phyloP scores from a whole-genome alignment of 805 yeast species.

The Candida ortonii region DNA sequence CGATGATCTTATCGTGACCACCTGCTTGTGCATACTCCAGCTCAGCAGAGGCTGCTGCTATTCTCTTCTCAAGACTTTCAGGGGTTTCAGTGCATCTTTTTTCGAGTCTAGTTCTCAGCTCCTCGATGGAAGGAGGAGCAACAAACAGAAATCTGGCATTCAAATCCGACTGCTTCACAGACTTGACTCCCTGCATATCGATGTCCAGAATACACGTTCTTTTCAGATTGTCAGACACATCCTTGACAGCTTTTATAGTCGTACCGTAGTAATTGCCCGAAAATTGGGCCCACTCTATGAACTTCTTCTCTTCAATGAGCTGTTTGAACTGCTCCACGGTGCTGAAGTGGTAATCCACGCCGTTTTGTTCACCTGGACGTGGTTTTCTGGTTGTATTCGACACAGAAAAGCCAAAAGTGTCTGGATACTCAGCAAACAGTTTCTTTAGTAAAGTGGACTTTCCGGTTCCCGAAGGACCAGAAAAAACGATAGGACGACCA shows the following conservation, averaged over 20 bases:
- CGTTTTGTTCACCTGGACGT: slow-evolving; percentile 86
- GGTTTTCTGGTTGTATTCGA: slow-evolving; percentile 92
- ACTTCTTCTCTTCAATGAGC: slow-evolving; percentile 69
- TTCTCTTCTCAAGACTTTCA: slow-evolving; percentile 80
- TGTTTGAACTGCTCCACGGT: slow-evolving; percentile 76
- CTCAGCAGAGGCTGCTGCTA: slow-evolving; percentile 84
- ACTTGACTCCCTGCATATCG: slow-evolving; percentile 98
- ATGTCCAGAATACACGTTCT: slow-evolving; percentile 89
- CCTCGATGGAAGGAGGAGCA: slow-evolving; percentile 90
- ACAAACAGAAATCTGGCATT: slow-evolving; percentile 84
- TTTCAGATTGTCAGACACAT: slow-evolving; percentile 57
- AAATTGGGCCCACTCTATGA: slow-evolving; percentile 97
- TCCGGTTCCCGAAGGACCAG: slow-evolving; percentile 98
- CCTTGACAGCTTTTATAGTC: slow-evolving; percentile 77
- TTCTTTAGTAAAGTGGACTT: slow-evolving; percentile 90
- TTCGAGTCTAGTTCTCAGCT: slow-evolving; percentile 66
- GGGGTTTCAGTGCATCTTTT: slow-evolving; percentile 94
- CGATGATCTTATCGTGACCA: slow-evolving; percentile 85
- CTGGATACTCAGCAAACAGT: slow-evolving; percentile 87
- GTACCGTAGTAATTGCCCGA: slow-evolving; percentile 98
- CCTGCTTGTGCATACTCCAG: slow-evolving; percentile 86
- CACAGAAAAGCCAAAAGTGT: slow-evolving; percentile 87
- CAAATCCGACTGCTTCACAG: slow-evolving; percentile 78
- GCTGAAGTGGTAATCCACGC: slow-evolving; percentile 84
- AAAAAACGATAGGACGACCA: slow-evolving; percentile 84